Evolutionary conservation across 495 filamentous ascomycete species (phyloP).

Genomic region (Neurospora hispaniola): DNA sequence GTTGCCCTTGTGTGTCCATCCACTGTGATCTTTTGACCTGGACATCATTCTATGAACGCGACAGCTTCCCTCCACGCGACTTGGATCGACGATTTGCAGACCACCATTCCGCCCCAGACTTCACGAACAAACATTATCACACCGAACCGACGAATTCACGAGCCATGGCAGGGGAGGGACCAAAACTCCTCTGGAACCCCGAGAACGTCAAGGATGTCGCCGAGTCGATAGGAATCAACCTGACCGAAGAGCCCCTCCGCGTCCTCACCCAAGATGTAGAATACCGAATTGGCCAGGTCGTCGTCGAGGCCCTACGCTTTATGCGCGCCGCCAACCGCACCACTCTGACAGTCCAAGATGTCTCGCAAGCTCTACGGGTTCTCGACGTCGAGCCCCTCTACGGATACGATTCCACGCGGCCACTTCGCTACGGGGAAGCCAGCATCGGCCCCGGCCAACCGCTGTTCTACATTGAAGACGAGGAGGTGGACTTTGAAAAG

Average conservation of each 20-base stretch:
- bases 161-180: constrained; percentile 12
- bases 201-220: constrained; percentile 93
- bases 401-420: constrained; percentile 83
- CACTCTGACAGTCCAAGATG: constrained; percentile 71
- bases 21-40: not conserved
- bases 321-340: constrained; percentile 86
- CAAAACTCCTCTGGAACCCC: constrained; percentile 71
- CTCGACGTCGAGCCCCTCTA: constrained; percentile 92
- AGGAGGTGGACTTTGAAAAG: constrained; percentile 98
- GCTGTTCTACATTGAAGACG: constrained; percentile 94
- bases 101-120: not conserved
- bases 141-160: not conserved
- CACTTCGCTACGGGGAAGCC: constrained; percentile 84
- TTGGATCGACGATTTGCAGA: not conserved
- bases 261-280: constrained; percentile 88
- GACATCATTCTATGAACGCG: not conserved
- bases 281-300: constrained; percentile 81
- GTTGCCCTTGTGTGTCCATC: not conserved
- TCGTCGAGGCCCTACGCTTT: constrained; percentile 86
- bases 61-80: not conserved
- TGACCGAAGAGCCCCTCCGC: constrained; percentile 73
- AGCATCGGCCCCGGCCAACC: constrained; percentile 90
- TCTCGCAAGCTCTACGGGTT: constrained; percentile 69
- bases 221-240: constrained; percentile 80
- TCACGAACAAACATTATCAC: no score